A percentile compares a stretch with the other conserved stretches of the same genome.
Conservation (phyloP, 768 basidiomycete genomes). For the Mycena galopus region DNA sequence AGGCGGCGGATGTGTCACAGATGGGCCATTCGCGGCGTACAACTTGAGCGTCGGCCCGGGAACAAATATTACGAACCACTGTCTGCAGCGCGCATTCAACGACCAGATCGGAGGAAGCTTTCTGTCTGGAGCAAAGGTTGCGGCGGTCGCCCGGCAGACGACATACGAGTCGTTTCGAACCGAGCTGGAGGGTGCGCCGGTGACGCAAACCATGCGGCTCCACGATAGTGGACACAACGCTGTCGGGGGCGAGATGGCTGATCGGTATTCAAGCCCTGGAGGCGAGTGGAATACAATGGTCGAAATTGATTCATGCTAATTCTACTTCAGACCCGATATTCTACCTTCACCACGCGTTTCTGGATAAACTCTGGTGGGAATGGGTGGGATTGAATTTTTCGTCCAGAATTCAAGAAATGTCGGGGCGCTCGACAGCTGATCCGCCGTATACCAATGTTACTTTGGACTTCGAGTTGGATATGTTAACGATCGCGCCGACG, state of each 20-base stretch:
- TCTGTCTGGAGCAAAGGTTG: conserved; percentile 39
- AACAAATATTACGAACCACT: conserved; percentile 46
- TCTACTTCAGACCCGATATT: conserved; percentile 51
- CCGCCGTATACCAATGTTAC: conserved; percentile 50
- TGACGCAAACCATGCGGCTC: conserved; percentile 42
- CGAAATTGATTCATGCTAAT: background rate
- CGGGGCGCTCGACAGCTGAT: conserved; percentile 46
- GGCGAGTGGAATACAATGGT: conserved; percentile 42
- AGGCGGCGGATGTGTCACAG: conserved; percentile 44
- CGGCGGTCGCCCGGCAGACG: conserved; percentile 38
- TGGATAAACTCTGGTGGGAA: conserved; percentile 57
- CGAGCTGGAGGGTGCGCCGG: conserved; percentile 51
- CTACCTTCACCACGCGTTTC: conserved; percentile 55
- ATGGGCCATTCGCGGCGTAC: conserved; percentile 53
- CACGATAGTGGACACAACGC: conserved; percentile 54
- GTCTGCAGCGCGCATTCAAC: conserved; percentile 51
- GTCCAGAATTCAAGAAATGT: conserved; percentile 49
- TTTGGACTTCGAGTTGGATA: conserved; percentile 46
- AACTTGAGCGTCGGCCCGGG: conserved; percentile 52
- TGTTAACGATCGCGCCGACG: conserved; percentile 42
- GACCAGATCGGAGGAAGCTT: conserved; percentile 35
- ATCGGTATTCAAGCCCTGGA: conserved; percentile 54
- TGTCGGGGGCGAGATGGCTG: conserved; percentile 51
- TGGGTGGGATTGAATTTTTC: conserved; percentile 48
- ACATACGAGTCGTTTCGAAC: conserved; percentile 51